phyloP scores from a whole-genome alignment of 179 eudicot genomes.

The Monotropa hypopitys region DNA sequence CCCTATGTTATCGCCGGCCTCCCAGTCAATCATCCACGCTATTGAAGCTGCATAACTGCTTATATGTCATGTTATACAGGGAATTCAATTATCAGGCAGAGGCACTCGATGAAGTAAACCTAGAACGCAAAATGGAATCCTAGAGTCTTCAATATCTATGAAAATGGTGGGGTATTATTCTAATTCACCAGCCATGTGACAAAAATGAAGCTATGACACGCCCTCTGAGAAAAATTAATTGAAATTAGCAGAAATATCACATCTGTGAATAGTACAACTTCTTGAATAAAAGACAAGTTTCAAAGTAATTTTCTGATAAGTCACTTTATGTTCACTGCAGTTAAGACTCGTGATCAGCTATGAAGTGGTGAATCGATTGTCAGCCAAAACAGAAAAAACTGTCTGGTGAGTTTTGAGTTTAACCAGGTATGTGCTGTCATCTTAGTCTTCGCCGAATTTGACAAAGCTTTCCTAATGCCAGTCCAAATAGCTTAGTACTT shows the following conservation, averaged over 20 bases:
- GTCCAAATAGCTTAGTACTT: not conserved
- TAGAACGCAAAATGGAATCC: not conserved
- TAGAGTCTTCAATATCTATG: not conserved
- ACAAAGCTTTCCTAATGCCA: not conserved
- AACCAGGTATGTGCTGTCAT: not conserved
- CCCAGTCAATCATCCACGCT: not conserved
- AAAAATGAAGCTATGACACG: not conserved
- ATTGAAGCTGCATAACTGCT: not conserved
- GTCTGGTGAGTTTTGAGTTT: not conserved
- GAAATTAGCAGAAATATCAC: not conserved
- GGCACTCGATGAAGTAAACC: not conserved
- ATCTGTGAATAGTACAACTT: not conserved
- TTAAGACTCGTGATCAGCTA: not conserved
- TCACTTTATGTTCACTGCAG: not conserved
- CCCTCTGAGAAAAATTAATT: not conserved
- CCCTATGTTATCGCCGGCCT: too few species aligned
- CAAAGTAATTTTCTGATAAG: not conserved
- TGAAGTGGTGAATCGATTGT: not conserved
- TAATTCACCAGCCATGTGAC: not conserved
- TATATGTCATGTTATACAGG: not conserved
- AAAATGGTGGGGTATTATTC: not conserved
- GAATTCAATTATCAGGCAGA: not conserved
- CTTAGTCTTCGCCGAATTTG: not conserved
- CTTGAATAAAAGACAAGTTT: not conserved
- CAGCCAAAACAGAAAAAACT: not conserved